Base-by-base conservation (phyloP, 148 eudicot species). In the Vaccinium myrtillus region DNA sequence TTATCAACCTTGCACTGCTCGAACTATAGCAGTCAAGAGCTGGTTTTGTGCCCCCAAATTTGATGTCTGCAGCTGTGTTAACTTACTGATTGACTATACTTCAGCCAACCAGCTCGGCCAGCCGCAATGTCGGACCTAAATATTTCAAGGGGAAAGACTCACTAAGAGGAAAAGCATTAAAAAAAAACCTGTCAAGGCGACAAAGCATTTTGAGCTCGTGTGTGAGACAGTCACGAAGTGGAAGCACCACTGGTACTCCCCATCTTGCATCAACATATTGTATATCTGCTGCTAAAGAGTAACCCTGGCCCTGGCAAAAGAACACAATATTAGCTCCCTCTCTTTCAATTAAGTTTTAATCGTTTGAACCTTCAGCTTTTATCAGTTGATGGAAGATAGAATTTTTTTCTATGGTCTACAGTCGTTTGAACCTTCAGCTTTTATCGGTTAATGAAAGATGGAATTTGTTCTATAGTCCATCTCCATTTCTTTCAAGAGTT, bases 221-320 rank as follows among this genome's bases (percentile, higher is more conserved):
- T 27, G 86, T 75, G 81, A 91, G 95, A 87, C 99, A 97, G 87
- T 97, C 99, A 82, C 98, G 96, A 18, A 97, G 88, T 70, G 99
- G 99, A 87, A 94, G 98, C 87, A 95, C 85, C 80, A 92, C 95
- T 14, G 99, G 98, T 84, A 94, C 87, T 84, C 88, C 86, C 95
- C 98, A 92, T 89, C 99, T 92, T 53, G 98, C 93, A 92, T 97
- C 99, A 82, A 94, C 98, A 88, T 91, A 94, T 83, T 97, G 99
- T 82, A 95, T 97, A 88, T 97, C 98, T 87, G 99, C 99, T 39
- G 99, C 93, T 83, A 97, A 95, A 59, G 99, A 94, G 91, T 93
- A 97, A 59, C 99, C 99, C 71, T 89, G 93, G 70, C 99, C 99
- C 99, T 97, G 92, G 63, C 55, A 54, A 84, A 65, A 69, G 7